These are phyloP conservation scores for Mycena vitilis DNA, from an alignment of 768 basidiomycete species.

Conservation along the genomic window DNA sequence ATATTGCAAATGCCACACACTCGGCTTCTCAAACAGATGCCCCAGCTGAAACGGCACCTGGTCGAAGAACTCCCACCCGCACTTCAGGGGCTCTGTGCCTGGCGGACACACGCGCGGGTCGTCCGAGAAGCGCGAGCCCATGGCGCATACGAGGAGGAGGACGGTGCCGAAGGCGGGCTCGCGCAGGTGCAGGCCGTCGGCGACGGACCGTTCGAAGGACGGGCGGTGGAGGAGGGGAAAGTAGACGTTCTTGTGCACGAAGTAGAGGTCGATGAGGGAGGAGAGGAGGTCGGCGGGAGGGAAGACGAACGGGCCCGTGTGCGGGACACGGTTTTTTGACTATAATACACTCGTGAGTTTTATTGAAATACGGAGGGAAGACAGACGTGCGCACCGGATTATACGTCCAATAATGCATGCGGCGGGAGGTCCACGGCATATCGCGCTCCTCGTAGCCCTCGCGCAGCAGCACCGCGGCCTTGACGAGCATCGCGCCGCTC, in stretches of 20 bases:
- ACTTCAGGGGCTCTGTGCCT: constrained; percentile 45
- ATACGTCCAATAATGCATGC: constrained; percentile 21
- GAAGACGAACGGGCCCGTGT: constrained; percentile 50
- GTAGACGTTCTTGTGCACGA: constrained; percentile 63
- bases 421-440: too few species aligned
- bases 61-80: constrained; percentile 76
- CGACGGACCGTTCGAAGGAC: constrained; percentile 66
- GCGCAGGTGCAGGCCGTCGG: constrained; percentile 60
- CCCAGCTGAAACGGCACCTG: constrained; percentile 75
- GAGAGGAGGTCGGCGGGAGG: constrained; percentile 64
- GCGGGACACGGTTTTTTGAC: constrained; percentile 11
- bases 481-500: too few species aligned
- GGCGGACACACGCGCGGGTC: constrained; percentile 61
- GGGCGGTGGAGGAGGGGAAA: constrained; percentile 79
- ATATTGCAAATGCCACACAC: constrained; percentile 79
- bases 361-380: too few species aligned
- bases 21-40: constrained; percentile 69
- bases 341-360: background rate
- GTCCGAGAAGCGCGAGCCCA: constrained; percentile 67
- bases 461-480: too few species aligned
- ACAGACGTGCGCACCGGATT: constrained; percentile 4
- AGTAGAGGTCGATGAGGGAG: constrained; percentile 72
- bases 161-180: constrained; percentile 62
- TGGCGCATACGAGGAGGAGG: constrained; percentile 78
- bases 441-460: too few species aligned